These are phyloP conservation scores for Ogataea chonburiensis DNA, from an alignment of 805 yeast species.

Conservation along the genomic window DNA sequence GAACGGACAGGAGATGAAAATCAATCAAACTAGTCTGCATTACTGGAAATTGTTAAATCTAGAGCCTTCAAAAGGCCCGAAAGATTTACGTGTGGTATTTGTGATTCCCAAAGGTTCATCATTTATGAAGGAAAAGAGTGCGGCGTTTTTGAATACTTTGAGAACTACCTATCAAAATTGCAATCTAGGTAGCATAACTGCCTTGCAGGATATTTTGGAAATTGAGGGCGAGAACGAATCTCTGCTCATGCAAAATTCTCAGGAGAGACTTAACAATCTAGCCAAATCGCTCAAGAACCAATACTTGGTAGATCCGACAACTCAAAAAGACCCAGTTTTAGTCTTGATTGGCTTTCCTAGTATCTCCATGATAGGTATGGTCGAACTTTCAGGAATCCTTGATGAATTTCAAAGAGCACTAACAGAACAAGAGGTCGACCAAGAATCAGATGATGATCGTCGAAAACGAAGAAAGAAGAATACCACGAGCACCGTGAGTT, in stretches of 20 bases:
- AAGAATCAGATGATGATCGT: constrained; percentile 25
- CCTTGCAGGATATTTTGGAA: constrained; percentile 20
- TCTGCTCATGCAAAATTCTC: constrained; percentile 33
- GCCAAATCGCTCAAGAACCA: constrained; percentile 17
- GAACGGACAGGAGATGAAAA: constrained; percentile 40
- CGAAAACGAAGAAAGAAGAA: constrained; percentile 29
- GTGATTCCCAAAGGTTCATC: constrained; percentile 34
- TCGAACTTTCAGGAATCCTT: constrained; percentile 47
- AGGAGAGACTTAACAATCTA: constrained; percentile 8
- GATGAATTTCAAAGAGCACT: constrained; percentile 44
- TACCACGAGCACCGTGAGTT: constrained; percentile 10
- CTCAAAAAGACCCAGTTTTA: constrained; percentile 39
- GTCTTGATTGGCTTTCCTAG: constrained; percentile 50
- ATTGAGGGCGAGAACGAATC: constrained; percentile 17
- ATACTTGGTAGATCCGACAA: constrained; percentile 8
- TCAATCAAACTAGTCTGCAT: constrained; percentile 47
- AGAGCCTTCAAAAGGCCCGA: constrained; percentile 49
- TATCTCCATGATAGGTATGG: constrained; percentile 41
- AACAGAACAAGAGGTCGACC: constrained; percentile 16
- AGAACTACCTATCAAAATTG: constrained; percentile 45
- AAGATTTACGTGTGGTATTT: constrained; percentile 52
- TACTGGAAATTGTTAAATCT: constrained; percentile 61
- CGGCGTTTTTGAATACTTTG: constrained; percentile 41
- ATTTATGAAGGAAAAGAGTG: constrained; percentile 31
- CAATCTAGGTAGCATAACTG: constrained; percentile 43